Percentiles rank a stretch among this genome's conserved stretches.
Evolutionary conservation across 1,284 basidiomycete species (phyloP).

Genomic region (Anthracocystis walkeri): DNA sequence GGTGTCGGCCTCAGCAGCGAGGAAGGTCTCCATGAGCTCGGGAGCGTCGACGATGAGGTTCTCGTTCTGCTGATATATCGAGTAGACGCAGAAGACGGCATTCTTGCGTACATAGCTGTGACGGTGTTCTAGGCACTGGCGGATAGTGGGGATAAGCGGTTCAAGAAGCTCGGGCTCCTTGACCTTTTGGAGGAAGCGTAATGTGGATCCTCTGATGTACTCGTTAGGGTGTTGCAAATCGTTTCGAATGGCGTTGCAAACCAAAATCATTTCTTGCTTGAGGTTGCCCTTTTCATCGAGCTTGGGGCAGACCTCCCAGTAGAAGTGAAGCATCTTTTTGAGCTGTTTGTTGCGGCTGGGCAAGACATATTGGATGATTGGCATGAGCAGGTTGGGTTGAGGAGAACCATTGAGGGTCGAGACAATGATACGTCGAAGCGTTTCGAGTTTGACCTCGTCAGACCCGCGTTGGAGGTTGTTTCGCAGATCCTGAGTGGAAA

Average conservation of each 20-base stretch:
- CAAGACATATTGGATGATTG: conserved; percentile 97
- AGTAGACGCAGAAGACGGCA: conserved; percentile 94
- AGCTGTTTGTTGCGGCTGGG: conserved; percentile 95
- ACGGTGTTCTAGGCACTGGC: conserved; percentile 94
- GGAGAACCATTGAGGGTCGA: conserved; percentile 95
- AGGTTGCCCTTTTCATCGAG: conserved; percentile 96
- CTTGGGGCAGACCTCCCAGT: conserved; percentile 99
- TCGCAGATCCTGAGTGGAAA: conserved; percentile 77
- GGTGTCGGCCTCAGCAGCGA: conserved; percentile 87
- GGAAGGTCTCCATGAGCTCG: conserved; percentile 95
- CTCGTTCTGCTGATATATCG: conserved; percentile 86
- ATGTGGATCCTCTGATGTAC: conserved; percentile 96
- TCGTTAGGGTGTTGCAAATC: conserved; percentile 99
- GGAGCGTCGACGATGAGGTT: conserved; percentile 95
- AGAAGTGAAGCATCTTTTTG: conserved; percentile 97
- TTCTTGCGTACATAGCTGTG: conserved; percentile 99
- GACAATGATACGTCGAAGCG: conserved; percentile 93
- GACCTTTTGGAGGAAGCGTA: conserved; percentile 96
- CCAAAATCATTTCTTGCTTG: conserved; percentile 99
- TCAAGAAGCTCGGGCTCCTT: conserved; percentile 95
- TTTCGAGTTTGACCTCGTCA: conserved; percentile 98
- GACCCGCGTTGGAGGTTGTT: conserved; percentile 90
- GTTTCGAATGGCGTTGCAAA: conserved; percentile 97
- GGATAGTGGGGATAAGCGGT: conserved; percentile 92
- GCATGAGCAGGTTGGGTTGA: conserved; percentile 92